These are phyloP conservation scores for Dacryopinax spathularia DNA, from an alignment of 768 basidiomycete species.

Conservation along the genomic window DNA sequence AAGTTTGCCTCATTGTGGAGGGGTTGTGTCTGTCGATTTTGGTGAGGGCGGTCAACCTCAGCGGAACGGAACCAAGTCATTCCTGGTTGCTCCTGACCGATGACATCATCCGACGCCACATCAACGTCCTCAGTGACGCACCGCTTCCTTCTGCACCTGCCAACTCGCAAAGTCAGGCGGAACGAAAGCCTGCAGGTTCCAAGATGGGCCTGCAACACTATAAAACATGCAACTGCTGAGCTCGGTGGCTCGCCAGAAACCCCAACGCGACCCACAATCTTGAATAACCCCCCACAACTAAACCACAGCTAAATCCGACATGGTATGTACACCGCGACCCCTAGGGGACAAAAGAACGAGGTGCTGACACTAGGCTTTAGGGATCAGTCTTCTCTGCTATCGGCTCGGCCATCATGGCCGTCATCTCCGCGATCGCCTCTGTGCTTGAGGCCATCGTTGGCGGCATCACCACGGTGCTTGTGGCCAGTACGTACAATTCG, in stretches of 20 bases:
- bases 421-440: background rate
- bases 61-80: background rate
- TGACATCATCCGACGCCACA: slow-evolving; percentile 1
- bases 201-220: background rate
- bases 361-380: background rate
- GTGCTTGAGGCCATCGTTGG: slow-evolving; percentile 11
- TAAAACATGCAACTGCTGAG: background rate
- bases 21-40: background rate
- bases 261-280: background rate
- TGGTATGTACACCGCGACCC: background rate
- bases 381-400: background rate
- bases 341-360: background rate
- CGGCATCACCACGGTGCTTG: slow-evolving; percentile 7
- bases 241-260: background rate
- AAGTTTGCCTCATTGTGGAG: too few relatives aligned
- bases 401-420: background rate
- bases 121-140: background rate
- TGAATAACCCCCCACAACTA: background rate
- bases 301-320: background rate
- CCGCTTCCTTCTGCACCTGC: background rate
- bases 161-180: too few relatives aligned
- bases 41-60: background rate
- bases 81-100: background rate
- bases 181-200: background rate
- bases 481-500: slow-evolving; percentile 5